Conservation (phyloP, 768 basidiomycete species). For the Tricholoma flavovirens region DNA sequence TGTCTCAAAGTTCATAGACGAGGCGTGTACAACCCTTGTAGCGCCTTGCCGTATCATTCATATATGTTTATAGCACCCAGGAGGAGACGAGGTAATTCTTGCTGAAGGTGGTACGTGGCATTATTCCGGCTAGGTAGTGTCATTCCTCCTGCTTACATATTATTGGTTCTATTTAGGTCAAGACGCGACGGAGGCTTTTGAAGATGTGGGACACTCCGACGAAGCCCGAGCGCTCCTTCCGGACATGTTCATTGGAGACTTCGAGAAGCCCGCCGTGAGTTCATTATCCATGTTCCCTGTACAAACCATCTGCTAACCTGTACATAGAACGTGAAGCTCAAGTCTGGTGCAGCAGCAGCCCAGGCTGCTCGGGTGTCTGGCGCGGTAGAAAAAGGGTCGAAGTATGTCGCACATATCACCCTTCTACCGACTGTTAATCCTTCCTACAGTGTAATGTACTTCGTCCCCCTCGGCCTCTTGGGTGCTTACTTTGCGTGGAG, state of each 20-base stretch:
- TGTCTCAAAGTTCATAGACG: constrained; percentile 90
- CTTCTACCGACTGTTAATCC: constrained; percentile 8
- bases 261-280: constrained; percentile 66
- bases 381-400: constrained; percentile 64
- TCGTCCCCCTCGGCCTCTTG: constrained; percentile 72
- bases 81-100: constrained; percentile 96
- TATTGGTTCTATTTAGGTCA: constrained; percentile 48
- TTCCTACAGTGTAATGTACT: constrained; percentile 64
- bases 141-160: constrained; percentile 8
- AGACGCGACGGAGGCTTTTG: constrained; percentile 97
- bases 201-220: constrained; percentile 98
- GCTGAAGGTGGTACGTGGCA: constrained; percentile 78
- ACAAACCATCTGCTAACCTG: constrained; percentile 1
- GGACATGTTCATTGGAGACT: constrained; percentile 75
- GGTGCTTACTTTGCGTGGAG: constrained; percentile 89
- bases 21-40: constrained; percentile 43
- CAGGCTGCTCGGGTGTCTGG: constrained; percentile 39
- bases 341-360: constrained; percentile 43
- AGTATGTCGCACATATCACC: constrained; percentile 35
- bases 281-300: constrained; percentile 6
- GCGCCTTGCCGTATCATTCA: not conserved
- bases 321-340: constrained; percentile 45
- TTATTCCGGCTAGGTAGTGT: constrained; percentile 6
- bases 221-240: constrained; percentile 87
- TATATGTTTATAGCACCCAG: constrained; percentile 64